These are phyloP conservation scores for Cercospora janseana DNA, from an alignment of 2,329 filamentous ascomycete genomes.

Conservation along the genomic window DNA sequence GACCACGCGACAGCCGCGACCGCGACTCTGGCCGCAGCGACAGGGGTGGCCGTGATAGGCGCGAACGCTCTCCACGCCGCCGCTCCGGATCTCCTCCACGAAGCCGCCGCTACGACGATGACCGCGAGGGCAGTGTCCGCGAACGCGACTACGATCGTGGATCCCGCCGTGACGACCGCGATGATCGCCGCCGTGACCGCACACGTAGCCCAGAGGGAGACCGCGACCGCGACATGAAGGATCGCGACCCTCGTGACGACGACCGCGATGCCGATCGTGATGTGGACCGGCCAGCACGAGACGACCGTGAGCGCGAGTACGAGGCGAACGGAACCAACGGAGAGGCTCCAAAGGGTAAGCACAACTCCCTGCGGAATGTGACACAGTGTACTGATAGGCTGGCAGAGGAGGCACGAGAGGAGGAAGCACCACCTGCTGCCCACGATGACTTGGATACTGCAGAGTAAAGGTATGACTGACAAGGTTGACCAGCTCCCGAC, in stretches of 20 bases:
- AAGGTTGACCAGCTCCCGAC: conserved; percentile 16
- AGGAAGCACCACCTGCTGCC: conserved; percentile 72
- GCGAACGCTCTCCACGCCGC: conserved; percentile 75
- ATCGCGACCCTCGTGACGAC: conserved; percentile 53
- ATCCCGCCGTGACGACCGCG: conserved; percentile 65
- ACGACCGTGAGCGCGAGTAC: conserved; percentile 57
- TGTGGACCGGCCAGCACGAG: conserved; percentile 30
- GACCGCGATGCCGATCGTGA: conserved; percentile 53
- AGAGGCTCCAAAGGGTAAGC: conserved; percentile 83
- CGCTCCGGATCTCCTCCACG: conserved; percentile 54
- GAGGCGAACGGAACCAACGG: conserved; percentile 56
- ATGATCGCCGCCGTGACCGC: conserved; percentile 70
- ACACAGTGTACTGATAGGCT: conserved; percentile 29
- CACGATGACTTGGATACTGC: conserved; percentile 96
- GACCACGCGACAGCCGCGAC: conserved; percentile 47
- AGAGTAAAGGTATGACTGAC: conserved; percentile 54
- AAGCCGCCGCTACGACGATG: conserved; percentile 69
- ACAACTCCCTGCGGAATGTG: background rate
- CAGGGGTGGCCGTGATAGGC: conserved; percentile 39
- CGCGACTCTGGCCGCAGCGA: conserved; percentile 54
- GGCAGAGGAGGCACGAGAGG: conserved; percentile 41
- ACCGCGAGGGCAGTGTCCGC: conserved; percentile 60
- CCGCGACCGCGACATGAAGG: conserved; percentile 59
- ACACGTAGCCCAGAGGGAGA: conserved; percentile 59
- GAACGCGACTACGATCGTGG: conserved; percentile 74